Evolutionary conservation across 441 rosid species (phyloP), one percentile per base, ranked within the genome.

Genomic region (Gossypium davidsonii): DNA sequence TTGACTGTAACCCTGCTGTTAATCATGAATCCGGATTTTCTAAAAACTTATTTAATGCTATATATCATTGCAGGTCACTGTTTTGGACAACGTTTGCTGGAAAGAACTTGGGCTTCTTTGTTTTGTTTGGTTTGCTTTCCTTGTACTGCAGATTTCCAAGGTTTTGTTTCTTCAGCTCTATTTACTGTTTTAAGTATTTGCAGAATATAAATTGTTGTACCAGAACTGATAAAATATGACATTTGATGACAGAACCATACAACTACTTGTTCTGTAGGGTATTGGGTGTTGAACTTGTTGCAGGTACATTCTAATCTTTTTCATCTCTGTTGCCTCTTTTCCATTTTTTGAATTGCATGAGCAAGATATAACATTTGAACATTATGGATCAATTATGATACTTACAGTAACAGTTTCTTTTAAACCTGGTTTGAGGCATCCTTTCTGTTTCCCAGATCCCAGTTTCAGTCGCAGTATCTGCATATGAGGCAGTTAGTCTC

Each of bases 71-170:
- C 82, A 88, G 92, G 86, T 83, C 17, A 58, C 80, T 23, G n/a
- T 90, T 82, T 61, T 81, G 28, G 89, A 88, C 70, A 90, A 90
- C 56, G 83, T 90, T 17, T 79, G 63, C 44, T 90, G 94, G 94
- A 88, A 80, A 80, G 89, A 90, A 83, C 77, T 88, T 14, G 91
- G 88, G 7, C 87, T 88, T 77, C 92, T 90, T 6, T 79, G 82
- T 15, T 80, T 88, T 37, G 94, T 90, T 66, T 90, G 94, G 92
- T 67, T 85, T 78, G 80, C 90, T 64, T 86, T 82, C 78, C 81
- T 90, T 5, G 86, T 71, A 60, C 78, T 90, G 70, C 94, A 90
- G 79, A 84, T 88, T 73, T 68, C 77, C 25, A 85, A 88, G 92
- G 94, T 89, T 68, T 3, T 44, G 55, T 44, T 21, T 69, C 79